Evolutionary conservation across 2,329 filamentous ascomycete species (phyloP).

Genomic region (Kalmusia sp.): DNA sequence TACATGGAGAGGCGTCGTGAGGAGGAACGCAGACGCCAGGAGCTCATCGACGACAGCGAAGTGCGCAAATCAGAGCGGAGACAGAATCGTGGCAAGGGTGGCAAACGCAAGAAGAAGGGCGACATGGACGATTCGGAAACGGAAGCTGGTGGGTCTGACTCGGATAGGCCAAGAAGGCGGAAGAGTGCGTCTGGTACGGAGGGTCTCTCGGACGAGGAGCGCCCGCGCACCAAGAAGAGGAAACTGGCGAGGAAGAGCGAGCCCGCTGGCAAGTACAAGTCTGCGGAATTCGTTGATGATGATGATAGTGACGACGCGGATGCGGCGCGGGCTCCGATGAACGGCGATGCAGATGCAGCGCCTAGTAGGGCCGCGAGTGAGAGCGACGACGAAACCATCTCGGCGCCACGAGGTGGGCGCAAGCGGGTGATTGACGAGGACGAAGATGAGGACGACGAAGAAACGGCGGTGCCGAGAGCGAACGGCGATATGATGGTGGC

Average conservation of each 20-base stretch:
- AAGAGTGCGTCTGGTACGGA: conserved; percentile 48
- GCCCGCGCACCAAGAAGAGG: conserved; percentile 66
- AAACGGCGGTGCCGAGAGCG: background rate
- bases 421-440: conserved; percentile 45
- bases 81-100: conserved; percentile 54
- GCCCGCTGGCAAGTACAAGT: conserved; percentile 76
- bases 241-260: conserved; percentile 63
- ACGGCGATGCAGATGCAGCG: conserved; percentile 17
- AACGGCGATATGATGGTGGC: conserved; percentile 28
- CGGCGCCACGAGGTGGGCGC: conserved; percentile 31
- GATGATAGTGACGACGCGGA: conserved; percentile 55
- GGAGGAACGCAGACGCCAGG: conserved; percentile 71
- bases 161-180: conserved; percentile 47
- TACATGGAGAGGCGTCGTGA: conserved; percentile 74
- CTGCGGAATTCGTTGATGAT: conserved; percentile 80
- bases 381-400: conserved; percentile 32
- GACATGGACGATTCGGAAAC: conserved; percentile 53
- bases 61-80: conserved; percentile 72
- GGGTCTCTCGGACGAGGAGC: conserved; percentile 63
- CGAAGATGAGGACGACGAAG: conserved; percentile 36
- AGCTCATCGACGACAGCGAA: conserved; percentile 74
- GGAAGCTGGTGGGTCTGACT: conserved; percentile 47
- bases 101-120: conserved; percentile 69
- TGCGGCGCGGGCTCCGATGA: conserved; percentile 21
- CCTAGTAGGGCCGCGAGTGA: conserved; percentile 13